Percentiles rank a stretch among this genome's conserved stretches.
Evolutionary conservation across 306 rosid genomes (phyloP).

Genomic region (Lupinus albus): DNA sequence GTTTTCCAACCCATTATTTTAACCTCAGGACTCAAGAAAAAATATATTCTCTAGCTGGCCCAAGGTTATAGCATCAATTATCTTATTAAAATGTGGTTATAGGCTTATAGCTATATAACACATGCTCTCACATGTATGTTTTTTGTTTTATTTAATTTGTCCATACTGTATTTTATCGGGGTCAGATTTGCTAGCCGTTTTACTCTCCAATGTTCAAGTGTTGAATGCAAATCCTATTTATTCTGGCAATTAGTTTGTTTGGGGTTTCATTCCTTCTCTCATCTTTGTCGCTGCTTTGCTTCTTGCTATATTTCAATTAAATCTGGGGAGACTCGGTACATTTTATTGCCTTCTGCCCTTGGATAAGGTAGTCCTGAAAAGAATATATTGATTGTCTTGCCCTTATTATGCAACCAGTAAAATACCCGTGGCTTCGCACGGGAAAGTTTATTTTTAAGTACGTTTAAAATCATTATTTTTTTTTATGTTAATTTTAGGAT

Average conservation of each 20-base stretch:
- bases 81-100: conserved; percentile 23
- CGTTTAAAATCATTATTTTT: not conserved
- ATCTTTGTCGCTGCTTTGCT: conserved; percentile 1
- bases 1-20: conserved; percentile 13
- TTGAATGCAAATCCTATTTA: conserved; percentile 3
- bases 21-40: conserved; percentile 1
- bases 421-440: no score
- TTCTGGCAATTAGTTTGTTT: conserved; percentile 6
- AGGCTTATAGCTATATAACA: conserved; percentile 3
- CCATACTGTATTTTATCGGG: conserved; percentile 24
- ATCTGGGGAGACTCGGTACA: not conserved
- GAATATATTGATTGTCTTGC: not conserved
- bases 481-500: no score
- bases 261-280: not conserved
- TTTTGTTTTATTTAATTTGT: conserved; percentile 14
- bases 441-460: no score
- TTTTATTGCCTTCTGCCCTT: conserved; percentile 4
- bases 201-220: conserved; percentile 1
- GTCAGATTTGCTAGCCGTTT: conserved; percentile 7
- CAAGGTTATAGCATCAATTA: conserved; percentile 2
- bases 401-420: no score
- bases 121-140: no score
- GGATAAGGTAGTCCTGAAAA: conserved; percentile 13
- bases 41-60: conserved; percentile 22
- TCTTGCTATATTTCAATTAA: conserved; percentile 14